Base-by-base conservation (phyloP, 805 yeast species). In the Candida insectorum region DNA sequence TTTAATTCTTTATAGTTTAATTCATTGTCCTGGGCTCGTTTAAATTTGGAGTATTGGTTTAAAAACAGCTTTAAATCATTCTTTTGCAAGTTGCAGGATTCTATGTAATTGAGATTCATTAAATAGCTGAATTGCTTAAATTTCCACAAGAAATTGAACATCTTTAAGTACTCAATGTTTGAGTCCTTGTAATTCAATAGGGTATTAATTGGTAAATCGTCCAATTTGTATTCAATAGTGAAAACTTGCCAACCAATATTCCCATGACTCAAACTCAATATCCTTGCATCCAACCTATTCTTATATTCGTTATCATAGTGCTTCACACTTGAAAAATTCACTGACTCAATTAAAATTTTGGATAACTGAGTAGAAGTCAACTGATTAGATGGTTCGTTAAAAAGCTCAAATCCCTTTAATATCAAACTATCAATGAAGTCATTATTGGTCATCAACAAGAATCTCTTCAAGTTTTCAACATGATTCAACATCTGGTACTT, bases 211-310 rank as follows among this genome's bases (percentile, higher is more conserved):
- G 91, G 62, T 3, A 84, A 69, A 17, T 72, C 62, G 6, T 76
- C 69, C 8, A 76, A 48, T 34, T 73, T 64, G 54, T 85, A 93
- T 51, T 88, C 97, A 23, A 89, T 61, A 0, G 96, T 86, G 54
- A 91, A 89, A 2, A 85, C 87, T 51, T 89, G 95, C 96, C 96
- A 89, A 1, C 96, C 96, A 31, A 77, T 59, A 18, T 79, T 75
- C 2, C 54, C 71, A 45, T 81, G 85, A 3, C 80, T 80, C 30
- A 82, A 60, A 38, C 83, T 87, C 30, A 89, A 65, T 15, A 89
- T 69, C 28, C 96, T 66, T 0, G 96, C 96, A 63, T 93, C 97
- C 9, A 91, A 52, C 31, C 85, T 59, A 27, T 71, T 61, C 9
- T 75, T 52, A 7, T 75, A 67, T 12, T 55, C 61, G 2, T 59